Percentiles rank a stretch among this genome's conserved stretches.
phyloP scores from a whole-genome alignment of 495 filamentous ascomycete genomes.

The Glutinoglossum americanum region DNA sequence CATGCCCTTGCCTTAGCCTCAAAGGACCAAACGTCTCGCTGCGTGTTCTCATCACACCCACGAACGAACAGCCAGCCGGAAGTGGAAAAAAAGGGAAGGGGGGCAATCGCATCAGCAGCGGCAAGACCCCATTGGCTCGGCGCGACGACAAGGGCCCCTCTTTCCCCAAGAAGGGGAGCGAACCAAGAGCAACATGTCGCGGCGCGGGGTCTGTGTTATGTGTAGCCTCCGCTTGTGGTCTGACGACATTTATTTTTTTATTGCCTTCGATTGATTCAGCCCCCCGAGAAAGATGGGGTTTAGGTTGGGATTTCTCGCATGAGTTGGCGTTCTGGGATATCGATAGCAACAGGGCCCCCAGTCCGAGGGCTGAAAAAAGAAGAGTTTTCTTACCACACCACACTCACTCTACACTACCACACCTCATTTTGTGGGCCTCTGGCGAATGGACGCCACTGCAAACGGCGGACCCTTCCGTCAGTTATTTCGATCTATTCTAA shows the following conservation, averaged over 20 bases:
- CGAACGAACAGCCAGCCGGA: not conserved
- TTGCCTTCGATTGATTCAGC: not conserved
- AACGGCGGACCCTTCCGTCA: not conserved
- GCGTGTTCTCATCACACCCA: not conserved
- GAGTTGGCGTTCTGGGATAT: not conserved
- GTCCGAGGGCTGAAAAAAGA: not conserved
- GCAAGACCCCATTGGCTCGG: conserved; percentile 16
- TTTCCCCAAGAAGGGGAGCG: conserved; percentile 2
- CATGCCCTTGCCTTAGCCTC: too few species aligned
- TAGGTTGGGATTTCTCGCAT: not conserved
- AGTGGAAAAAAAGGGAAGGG: not conserved
- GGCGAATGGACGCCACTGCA: not conserved
- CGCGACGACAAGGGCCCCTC: conserved; percentile 4
- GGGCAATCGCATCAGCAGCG: conserved; percentile 11
- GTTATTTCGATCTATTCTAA: not conserved
- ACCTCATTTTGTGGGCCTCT: too few species aligned
- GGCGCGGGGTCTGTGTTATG: conserved; percentile 6
- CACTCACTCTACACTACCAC: too few species aligned
- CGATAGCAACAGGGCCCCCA: not conserved
- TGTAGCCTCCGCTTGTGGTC: not conserved
- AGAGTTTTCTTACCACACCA: not conserved
- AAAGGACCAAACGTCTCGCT: too few species aligned
- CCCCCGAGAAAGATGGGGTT: not conserved
- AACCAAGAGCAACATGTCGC: not conserved
- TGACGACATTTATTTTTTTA: conserved; percentile 1